Evolutionary conservation across 257 asterid genomes (phyloP).

Genomic region (Solanum tarapatanum): DNA sequence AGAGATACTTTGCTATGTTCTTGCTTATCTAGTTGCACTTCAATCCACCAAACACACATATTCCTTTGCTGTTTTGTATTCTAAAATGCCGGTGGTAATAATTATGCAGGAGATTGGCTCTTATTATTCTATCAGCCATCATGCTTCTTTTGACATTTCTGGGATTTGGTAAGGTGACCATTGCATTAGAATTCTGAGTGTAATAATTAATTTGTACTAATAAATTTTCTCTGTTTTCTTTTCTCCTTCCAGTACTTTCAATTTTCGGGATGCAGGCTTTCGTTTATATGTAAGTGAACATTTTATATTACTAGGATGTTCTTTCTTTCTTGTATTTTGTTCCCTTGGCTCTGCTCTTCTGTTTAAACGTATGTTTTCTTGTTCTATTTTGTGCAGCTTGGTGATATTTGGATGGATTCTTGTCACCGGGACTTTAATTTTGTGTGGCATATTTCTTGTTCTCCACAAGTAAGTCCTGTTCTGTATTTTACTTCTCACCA

Average conservation of each 20-base stretch:
- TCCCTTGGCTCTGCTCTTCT: neutral
- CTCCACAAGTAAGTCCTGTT: slow-evolving; percentile 63
- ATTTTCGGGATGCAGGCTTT: slow-evolving; percentile 68
- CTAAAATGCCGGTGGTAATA: neutral
- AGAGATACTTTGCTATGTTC: neutral
- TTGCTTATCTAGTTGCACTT: neutral
- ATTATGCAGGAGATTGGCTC: slow-evolving; percentile 79
- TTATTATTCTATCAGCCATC: slow-evolving; percentile 71
- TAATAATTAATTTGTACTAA: neutral
- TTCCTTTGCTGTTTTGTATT: neutral
- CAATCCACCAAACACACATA: neutral
- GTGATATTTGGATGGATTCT: slow-evolving; percentile 83
- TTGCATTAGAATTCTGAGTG: neutral
- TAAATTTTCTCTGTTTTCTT: neutral
- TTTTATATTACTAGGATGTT: slow-evolving; percentile 1
- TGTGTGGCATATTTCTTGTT: slow-evolving; percentile 79
- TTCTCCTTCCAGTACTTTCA: slow-evolving; percentile 56
- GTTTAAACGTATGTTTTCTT: neutral
- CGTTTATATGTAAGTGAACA: slow-evolving; percentile 65
- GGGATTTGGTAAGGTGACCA: slow-evolving; percentile 58
- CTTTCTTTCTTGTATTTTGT: neutral
- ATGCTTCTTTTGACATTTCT: slow-evolving; percentile 79
- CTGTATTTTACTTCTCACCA: neutral
- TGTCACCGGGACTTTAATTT: slow-evolving; percentile 67
- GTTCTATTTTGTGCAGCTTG: slow-evolving; percentile 49